Evolutionary conservation across 495 filamentous ascomycete species (phyloP).

Genomic region (Ascobolus immersus): DNA sequence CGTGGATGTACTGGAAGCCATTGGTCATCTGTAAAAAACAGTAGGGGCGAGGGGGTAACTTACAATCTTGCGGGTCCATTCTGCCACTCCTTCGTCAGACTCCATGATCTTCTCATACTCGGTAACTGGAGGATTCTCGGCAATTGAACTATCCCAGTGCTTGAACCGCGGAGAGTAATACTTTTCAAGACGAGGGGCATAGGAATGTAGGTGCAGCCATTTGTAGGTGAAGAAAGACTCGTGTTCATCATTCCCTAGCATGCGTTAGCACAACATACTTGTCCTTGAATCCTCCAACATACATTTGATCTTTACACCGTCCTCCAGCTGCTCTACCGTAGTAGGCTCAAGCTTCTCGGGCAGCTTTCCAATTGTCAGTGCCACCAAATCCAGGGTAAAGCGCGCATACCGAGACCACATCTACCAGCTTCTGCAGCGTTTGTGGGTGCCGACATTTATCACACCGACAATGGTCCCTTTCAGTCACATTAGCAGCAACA

Average conservation of each 20-base stretch:
- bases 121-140: constrained; percentile 24
- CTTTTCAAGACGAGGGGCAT: constrained; percentile 12
- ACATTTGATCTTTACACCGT: constrained; percentile 24
- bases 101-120: constrained; percentile 34
- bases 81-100: constrained; percentile 23
- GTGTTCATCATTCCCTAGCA: constrained; percentile 24
- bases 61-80: constrained; percentile 36
- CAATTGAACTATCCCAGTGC: constrained; percentile 20
- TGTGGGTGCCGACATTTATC: constrained; percentile 43
- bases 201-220: constrained; percentile 26
- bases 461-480: constrained; percentile 66
- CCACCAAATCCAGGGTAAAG: constrained; percentile 4
- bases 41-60: constrained; percentile 7
- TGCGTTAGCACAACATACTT: neutral
- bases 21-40: neutral
- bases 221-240: constrained; percentile 27
- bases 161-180: constrained; percentile 15
- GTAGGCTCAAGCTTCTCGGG: constrained; percentile 25
- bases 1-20: constrained; percentile 23
- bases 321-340: constrained; percentile 12
- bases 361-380: constrained; percentile 20
- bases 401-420: constrained; percentile 38
- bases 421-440: constrained; percentile 46
- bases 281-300: constrained; percentile 3
- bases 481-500: constrained; percentile 1